Evolutionary conservation across 441 rosid genomes (phyloP), one percentile per base, ranked within the genome.

Genomic region (Eutrema salsugineum): DNA sequence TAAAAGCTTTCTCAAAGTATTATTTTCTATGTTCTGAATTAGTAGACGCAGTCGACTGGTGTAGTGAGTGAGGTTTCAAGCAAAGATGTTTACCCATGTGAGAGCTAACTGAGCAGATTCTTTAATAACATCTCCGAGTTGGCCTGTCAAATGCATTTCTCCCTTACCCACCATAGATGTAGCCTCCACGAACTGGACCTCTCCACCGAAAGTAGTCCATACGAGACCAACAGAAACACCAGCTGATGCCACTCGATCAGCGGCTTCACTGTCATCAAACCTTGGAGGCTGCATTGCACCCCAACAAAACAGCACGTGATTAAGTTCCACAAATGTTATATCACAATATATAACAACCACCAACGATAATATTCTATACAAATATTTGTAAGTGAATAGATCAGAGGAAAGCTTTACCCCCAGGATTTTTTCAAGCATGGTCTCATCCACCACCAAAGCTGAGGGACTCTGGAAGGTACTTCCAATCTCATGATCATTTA

Each of bases 61-160:
- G 17, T 51, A 43, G 11, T 3, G 54, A 44, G 54, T 32, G 40
- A 62, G 38, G 39, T 36, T 47, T 36, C 30, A 48, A 39, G 35
- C 10, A 27, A 63, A 78, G 44, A 58, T 36, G n/a, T 73, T 80
- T 89, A 95, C 99, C 99, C 99, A 95, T 78, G 99, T 91, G 64
- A 95, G 78, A 61, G 99, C 99, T 81, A 95, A 86, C 36, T 93
- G 98, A 63, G 99, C 99, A 19, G 99, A 95, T 83, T 95, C 99
- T 75, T 95, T 95, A 50, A 95, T 95, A 40, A 95, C 98, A 85
- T 95, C 99, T 73, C 99, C 99, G 20, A 95, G 96, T 76, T 95
- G 99, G 50, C 99, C 99, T 3, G 99, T 95, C 69, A 95, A 91
- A 83, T 88, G 99, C 63, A 95, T 76, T 67, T 88, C 98, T 20